Conservation (phyloP, 2,329 filamentous ascomycete genomes). For the Arthrobotrys megalospora region DNA sequence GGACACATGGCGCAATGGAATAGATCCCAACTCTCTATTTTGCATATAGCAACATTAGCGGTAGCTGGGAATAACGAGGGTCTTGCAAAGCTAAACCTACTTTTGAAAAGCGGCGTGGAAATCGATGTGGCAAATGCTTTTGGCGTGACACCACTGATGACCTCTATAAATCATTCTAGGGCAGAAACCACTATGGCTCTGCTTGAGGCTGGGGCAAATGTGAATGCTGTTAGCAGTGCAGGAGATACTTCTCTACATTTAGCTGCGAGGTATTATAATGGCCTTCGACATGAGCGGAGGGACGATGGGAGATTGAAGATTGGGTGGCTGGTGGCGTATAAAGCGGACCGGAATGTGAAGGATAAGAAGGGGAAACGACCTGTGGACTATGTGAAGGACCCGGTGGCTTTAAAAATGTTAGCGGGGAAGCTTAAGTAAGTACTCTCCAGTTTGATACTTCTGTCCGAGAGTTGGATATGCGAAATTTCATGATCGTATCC, state of each 20-base stretch:
- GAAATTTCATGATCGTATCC: too few species aligned
- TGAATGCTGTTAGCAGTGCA: background rate
- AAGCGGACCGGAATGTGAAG: background rate
- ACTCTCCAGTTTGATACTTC: background rate
- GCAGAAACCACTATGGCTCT: background rate
- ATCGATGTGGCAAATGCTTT: background rate
- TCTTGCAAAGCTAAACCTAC: background rate
- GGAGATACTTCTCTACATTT: background rate
- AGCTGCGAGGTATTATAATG: background rate
- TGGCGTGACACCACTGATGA: background rate
- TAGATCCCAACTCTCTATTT: background rate
- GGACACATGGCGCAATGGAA: background rate
- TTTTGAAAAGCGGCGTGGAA: conserved; percentile 2
- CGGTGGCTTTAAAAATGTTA: background rate
- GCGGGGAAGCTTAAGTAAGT: conserved; percentile 3
- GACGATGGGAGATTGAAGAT: background rate
- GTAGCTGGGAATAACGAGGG: too few species aligned
- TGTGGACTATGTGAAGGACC: background rate
- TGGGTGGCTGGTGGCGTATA: background rate
- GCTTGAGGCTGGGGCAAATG: background rate
- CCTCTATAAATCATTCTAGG: background rate
- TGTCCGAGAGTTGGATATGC: too few species aligned
- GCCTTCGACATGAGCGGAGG: too few species aligned
- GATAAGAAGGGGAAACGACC: background rate
- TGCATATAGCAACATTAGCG: background rate